Evolutionary conservation across 768 basidiomycete species (phyloP), one percentile per base, ranked within the genome.

Genomic region (Punctularia strigosozonata): DNA sequence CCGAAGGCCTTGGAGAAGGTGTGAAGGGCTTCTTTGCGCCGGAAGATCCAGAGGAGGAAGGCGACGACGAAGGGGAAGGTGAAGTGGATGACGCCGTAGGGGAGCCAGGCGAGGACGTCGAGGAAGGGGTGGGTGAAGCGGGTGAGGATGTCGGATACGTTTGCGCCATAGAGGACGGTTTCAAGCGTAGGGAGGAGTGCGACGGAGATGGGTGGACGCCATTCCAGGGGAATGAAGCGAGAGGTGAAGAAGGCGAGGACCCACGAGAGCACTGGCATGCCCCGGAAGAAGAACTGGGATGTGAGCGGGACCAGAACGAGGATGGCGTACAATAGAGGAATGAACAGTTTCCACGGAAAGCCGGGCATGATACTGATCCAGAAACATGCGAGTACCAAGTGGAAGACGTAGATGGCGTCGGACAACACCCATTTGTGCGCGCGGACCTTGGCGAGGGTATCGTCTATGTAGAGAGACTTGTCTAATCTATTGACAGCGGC

Each of bases 61-160:
- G 86, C 89, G 35, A 97, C 75, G 43, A 94, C 62, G 58, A 95
- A 84, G 1, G 95, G 95, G 42, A 84, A 56, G 31, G 68, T 67
- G 59, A 94, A 99, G 59, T 99, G 95, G 14, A 78, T 66, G 34
- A 98, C 73, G n/a, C 95, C 95, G 50, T 99, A 99, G 0, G 95
- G 92, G 1, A 98, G 54, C 95, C 94, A 98, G 1, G 94, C 92
- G 31, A 95, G 52, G 50, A 98, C 73, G 56, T 98, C 94, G 44
- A 99, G 77, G 31, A 88, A 48, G 13, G 91, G 86, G 53, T 94
- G 88, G 7, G 94, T 98, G 61, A 78, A 92, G 14, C 90, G 75
- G 18, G 94, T 97, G 43, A 98, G 79, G 56, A 97, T 81, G 60
- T 98, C 92, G 25, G 89, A 94, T 41, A 98, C 90, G 61, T 98